Conservation (phyloP, 2,329 filamentous ascomycete species). For the Pseudogymnoascus sp. region DNA sequence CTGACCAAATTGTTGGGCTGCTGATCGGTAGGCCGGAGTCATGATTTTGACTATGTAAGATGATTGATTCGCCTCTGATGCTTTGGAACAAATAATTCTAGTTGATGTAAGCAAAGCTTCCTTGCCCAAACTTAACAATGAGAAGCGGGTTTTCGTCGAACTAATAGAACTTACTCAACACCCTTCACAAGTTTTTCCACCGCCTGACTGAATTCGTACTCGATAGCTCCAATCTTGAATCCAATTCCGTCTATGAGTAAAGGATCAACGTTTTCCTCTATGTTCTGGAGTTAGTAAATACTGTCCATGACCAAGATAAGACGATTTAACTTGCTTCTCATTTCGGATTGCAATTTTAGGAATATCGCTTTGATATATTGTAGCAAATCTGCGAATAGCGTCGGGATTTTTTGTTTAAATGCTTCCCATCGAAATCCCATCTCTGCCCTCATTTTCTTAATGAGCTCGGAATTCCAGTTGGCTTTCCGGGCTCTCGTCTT, state of each 20-base stretch:
- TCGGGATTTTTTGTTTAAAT: constrained; percentile 25
- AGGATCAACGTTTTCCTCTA: constrained; percentile 12
- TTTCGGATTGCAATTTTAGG: constrained; percentile 12
- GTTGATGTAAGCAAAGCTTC: not conserved
- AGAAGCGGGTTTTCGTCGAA: not conserved
- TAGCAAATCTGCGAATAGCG: constrained; percentile 16
- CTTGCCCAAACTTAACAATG: no score
- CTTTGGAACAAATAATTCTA: constrained; percentile 15
- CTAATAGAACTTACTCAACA: constrained; percentile 15
- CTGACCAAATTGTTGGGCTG: constrained; percentile 15
- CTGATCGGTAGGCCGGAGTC: constrained; percentile 15
- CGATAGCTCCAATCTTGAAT: not conserved
- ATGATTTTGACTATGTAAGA: constrained; percentile 17
- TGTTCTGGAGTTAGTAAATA: not conserved
- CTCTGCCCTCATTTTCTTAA: constrained; percentile 30
- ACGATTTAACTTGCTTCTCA: constrained; percentile 14
- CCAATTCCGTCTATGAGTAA: not conserved
- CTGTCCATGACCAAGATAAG: not conserved
- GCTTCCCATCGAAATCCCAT: constrained; percentile 26
- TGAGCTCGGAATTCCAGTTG: constrained; percentile 31
- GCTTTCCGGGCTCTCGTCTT: constrained; percentile 9
- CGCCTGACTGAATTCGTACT: constrained; percentile 16
- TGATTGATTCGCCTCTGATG: constrained; percentile 17
- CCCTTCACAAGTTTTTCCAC: constrained; percentile 14
- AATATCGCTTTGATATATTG: constrained; percentile 12